Base-by-base conservation (phyloP, 2,329 filamentous ascomycete genomes). In the Cladophialophora chaetospira region DNA sequence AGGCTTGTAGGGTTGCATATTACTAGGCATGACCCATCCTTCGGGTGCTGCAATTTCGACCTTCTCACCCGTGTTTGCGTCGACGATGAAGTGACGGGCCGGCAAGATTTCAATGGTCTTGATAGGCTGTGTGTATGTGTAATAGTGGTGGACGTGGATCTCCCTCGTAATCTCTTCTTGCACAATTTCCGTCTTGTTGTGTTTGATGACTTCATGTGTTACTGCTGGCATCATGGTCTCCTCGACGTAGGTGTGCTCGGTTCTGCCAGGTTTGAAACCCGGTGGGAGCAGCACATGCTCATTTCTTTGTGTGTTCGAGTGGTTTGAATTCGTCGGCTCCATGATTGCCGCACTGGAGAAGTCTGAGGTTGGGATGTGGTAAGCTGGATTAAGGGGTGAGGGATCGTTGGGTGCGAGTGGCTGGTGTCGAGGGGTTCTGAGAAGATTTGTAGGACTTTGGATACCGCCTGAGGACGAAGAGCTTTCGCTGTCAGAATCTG, bases 111-210 rank as follows among this genome's bases (percentile, higher is more conserved):
- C 68, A 10, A 71, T 49, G 2, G 69, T 71, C 25, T 63, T 65
- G 43, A 74, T 61, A 2, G 71, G 72, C 35, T 70, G 71, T 2
- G 69, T 62, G 19, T 65, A 64, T 25, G 69, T 69, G 48, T 69
- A 69, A 33, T 70, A 66, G 44, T 73, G 68, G 55, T 73, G 64
- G 6, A 65, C 62, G 45, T 73, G 71, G 53, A 71, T 69, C 5
- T 72, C 69, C n/a, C 71, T 69, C 10, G 68, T 54, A 45, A 72
- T 66, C 26, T 65, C 61, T 53, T 72, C 66, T 55, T 71, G 55
- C 5, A 63, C 46, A 15, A 72, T 63, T 66, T 64, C 69, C 62
- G 8, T 66, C 38, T 3, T 67, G 50, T 36, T 65, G 11, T 50
- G 65, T 17, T 62, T 63, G 38, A 73, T 56, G 1, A 59, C 65